Evolutionary conservation across 225 moss, liverwort and hornwort species (phyloP).

Genomic region (Climacium dendroides): DNA sequence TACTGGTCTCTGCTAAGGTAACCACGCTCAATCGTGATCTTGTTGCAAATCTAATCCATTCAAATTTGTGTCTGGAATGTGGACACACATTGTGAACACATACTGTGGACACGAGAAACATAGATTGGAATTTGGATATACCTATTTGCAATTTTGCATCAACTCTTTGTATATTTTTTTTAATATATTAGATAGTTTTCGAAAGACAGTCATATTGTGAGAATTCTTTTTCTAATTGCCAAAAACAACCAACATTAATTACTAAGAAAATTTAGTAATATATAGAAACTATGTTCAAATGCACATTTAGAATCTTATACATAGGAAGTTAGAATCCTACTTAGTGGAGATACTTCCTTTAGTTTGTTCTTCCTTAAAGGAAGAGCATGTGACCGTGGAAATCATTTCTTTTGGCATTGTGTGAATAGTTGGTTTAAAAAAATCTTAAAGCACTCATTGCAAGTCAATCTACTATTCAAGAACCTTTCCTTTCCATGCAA

Average conservation of each 20-base stretch:
- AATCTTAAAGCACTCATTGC: too few relatives aligned
- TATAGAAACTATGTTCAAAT: neutral
- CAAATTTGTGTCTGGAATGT: neutral
- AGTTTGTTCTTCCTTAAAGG: neutral
- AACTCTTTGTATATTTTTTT: neutral
- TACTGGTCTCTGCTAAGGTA: neutral
- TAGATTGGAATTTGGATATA: neutral
- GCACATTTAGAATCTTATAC: too few relatives aligned
- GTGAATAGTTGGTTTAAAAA: too few relatives aligned
- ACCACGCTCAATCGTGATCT: neutral
- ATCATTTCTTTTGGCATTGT: too few relatives aligned
- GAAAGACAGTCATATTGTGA: neutral
- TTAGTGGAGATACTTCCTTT: neutral
- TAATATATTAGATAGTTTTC: neutral
- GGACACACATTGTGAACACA: too few relatives aligned
- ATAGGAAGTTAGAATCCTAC: neutral
- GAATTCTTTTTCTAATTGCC: neutral
- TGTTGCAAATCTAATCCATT: neutral
- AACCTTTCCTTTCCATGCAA: too few relatives aligned
- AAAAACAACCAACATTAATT: neutral
- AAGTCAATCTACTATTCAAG: too few relatives aligned
- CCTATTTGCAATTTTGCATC: neutral
- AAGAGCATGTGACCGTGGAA: too few relatives aligned
- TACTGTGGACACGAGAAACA: too few relatives aligned
- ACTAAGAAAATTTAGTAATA: neutral